phyloP scores from a whole-genome alignment of 768 basidiomycete species.

The Russula emetica region DNA sequence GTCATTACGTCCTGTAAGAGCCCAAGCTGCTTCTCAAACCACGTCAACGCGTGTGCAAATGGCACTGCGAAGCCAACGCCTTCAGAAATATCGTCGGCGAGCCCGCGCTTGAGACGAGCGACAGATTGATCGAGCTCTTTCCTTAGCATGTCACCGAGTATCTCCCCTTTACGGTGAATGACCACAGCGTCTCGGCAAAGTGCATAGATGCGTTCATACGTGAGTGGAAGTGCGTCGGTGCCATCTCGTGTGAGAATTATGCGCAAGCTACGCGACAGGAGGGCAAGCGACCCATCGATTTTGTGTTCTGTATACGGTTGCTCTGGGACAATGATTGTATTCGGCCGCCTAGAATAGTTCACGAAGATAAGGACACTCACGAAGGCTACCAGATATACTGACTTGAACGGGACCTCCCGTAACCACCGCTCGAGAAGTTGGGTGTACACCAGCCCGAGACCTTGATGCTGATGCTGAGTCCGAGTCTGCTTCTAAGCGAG shows the following conservation, averaged over 20 bases:
- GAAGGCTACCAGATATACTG: conserved; percentile 42
- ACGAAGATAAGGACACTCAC: conserved; percentile 27
- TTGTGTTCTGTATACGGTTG: conserved; percentile 12
- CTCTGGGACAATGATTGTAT: conserved; percentile 22
- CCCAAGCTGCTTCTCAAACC: conserved; percentile 64
- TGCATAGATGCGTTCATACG: conserved; percentile 54
- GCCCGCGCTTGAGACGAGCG: conserved; percentile 38
- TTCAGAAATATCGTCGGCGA: conserved; percentile 32
- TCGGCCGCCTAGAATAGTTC: not conserved
- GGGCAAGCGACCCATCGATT: conserved; percentile 31
- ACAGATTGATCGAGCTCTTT: conserved; percentile 58
- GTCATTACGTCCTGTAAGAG: conserved; percentile 26
- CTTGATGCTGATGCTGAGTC: conserved; percentile 67
- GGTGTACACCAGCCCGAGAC: conserved; percentile 32
- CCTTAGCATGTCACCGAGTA: conserved; percentile 54
- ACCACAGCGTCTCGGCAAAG: conserved; percentile 55
- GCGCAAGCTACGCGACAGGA: conserved; percentile 40
- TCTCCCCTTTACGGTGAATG: conserved; percentile 50
- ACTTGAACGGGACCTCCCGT: conserved; percentile 43
- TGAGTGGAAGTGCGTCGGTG: conserved; percentile 39
- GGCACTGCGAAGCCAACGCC: conserved; percentile 52
- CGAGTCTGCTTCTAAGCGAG: conserved; percentile 61
- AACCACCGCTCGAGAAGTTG: conserved; percentile 27
- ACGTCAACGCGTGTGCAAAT: conserved; percentile 54
- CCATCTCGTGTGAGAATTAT: conserved; percentile 35